A percentile compares a stretch with the other conserved stretches of the same genome.
Conservation (phyloP, 2,329 filamentous ascomycete species). For the Fusarium coffeatum region DNA sequence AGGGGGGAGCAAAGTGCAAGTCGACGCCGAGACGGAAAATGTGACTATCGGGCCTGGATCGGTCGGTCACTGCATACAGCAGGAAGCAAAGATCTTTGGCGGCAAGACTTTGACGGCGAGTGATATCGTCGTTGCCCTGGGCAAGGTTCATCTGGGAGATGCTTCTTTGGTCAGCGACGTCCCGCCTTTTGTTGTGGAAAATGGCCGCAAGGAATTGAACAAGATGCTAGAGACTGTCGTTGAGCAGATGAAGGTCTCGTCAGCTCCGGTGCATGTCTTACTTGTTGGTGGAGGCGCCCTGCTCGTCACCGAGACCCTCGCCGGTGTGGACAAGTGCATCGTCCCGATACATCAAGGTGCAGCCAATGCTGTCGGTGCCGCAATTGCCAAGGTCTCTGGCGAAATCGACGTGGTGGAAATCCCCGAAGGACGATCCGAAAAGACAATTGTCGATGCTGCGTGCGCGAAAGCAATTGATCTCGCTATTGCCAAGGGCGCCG, state of each 20-base stretch:
- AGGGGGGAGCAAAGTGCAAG: conserved; percentile 58
- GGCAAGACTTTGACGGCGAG: conserved; percentile 64
- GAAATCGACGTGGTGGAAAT: conserved; percentile 65
- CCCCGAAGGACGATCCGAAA: conserved; percentile 53
- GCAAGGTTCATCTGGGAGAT: conserved; percentile 50
- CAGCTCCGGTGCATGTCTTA: conserved; percentile 62
- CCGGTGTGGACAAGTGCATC: conserved; percentile 62
- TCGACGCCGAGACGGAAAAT: conserved; percentile 29
- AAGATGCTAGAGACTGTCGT: conserved; percentile 62
- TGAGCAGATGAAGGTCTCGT: conserved; percentile 67
- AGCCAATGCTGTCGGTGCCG: conserved; percentile 71
- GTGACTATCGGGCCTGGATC: conserved; percentile 67
- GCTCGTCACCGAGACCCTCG: conserved; percentile 60
- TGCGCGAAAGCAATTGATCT: conserved; percentile 50
- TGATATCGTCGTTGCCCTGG: conserved; percentile 60
- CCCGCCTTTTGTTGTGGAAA: conserved; percentile 33
- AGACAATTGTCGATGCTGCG: conserved; percentile 54
- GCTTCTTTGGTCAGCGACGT: conserved; percentile 45
- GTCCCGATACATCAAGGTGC: conserved; percentile 64
- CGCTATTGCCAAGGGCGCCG: conserved; percentile 50
- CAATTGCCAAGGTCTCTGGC: conserved; percentile 66
- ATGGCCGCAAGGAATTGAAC: conserved; percentile 53
- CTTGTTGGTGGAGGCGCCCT: conserved; percentile 69
- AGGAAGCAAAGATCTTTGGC: conserved; percentile 64
- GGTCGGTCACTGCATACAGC: conserved; percentile 63